These are phyloP conservation scores for Aspergillus glaucus DNA, from an alignment of 2,329 filamentous ascomycete species.

Conservation along the genomic window DNA sequence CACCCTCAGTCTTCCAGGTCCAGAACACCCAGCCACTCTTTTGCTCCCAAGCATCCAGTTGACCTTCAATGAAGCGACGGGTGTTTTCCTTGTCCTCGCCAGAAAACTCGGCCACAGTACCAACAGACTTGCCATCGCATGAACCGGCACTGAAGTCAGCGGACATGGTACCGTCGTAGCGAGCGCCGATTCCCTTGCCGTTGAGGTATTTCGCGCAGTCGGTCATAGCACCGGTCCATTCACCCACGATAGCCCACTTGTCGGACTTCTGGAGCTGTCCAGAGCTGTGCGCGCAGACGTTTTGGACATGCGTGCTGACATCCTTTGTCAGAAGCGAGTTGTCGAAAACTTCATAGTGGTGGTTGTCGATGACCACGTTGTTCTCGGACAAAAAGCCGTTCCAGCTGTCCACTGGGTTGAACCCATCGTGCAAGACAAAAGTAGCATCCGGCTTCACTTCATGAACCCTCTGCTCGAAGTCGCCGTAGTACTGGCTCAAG, in stretches of 20 bases:
- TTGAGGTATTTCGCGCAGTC: slow-evolving; percentile 50
- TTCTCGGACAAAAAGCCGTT: slow-evolving; percentile 54
- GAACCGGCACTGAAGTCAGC: slow-evolving; percentile 46
- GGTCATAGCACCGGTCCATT: slow-evolving; percentile 64
- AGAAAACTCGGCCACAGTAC: slow-evolving; percentile 41
- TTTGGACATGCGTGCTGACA: slow-evolving; percentile 48
- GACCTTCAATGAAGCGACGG: slow-evolving; percentile 41
- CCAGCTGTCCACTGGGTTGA: slow-evolving; percentile 47
- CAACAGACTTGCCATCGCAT: slow-evolving; percentile 47
- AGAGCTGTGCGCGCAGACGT: slow-evolving; percentile 50
- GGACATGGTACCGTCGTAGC: slow-evolving; percentile 51
- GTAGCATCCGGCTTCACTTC: slow-evolving; percentile 40
- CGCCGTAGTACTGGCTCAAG: slow-evolving; percentile 50
- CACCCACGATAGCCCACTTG: slow-evolving; percentile 63
- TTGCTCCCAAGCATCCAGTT: slow-evolving; percentile 41
- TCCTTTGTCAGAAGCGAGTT: slow-evolving; percentile 45
- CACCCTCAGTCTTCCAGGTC: slow-evolving; percentile 46
- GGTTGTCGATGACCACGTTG: slow-evolving; percentile 59
- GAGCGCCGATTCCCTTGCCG: slow-evolving; percentile 53
- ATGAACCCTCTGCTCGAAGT: slow-evolving; percentile 45
- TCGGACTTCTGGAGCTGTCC: slow-evolving; percentile 47
- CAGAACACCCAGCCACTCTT: slow-evolving; percentile 44
- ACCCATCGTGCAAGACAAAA: slow-evolving; percentile 52
- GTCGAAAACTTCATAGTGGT: slow-evolving; percentile 63
- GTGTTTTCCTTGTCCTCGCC: slow-evolving; percentile 30